Evolutionary conservation across 2,329 filamentous ascomycete genomes (phyloP).

Genomic region (Paraconiothyrium brasiliense): DNA sequence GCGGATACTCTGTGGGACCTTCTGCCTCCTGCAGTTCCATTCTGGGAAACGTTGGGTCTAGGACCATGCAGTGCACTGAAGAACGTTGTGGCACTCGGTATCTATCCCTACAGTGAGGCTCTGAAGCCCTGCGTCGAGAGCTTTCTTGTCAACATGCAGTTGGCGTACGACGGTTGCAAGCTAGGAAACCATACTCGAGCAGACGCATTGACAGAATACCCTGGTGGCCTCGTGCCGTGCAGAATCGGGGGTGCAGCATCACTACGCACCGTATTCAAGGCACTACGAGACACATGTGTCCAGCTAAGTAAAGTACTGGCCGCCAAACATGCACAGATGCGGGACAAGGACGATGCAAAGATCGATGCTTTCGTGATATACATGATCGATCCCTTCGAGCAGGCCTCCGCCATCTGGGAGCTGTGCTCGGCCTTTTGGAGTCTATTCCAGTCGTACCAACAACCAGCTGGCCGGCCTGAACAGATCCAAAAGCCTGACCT

Average conservation of each 20-base stretch:
- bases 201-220: slow-evolving; percentile 49
- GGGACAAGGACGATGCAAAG: slow-evolving; percentile 59
- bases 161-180: slow-evolving; percentile 77
- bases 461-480: slow-evolving; percentile 55
- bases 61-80: slow-evolving; percentile 76
- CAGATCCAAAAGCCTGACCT: slow-evolving; percentile 62
- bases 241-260: slow-evolving; percentile 27
- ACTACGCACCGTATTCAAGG: slow-evolving; percentile 38
- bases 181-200: slow-evolving; percentile 70
- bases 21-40: slow-evolving; percentile 76
- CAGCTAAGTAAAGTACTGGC: slow-evolving; percentile 53
- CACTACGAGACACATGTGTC: slow-evolving; percentile 47
- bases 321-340: slow-evolving; percentile 44
- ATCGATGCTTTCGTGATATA: slow-evolving; percentile 72
- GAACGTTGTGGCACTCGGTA: slow-evolving; percentile 73
- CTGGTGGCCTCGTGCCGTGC: slow-evolving; percentile 46
- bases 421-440: slow-evolving; percentile 78
- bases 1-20: slow-evolving; percentile 76
- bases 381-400: slow-evolving; percentile 74
- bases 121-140: slow-evolving; percentile 67
- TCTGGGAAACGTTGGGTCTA: slow-evolving; percentile 84
- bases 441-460: slow-evolving; percentile 71
- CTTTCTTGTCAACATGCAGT: slow-evolving; percentile 74
- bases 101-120: slow-evolving; percentile 73
- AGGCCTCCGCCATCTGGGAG: slow-evolving; percentile 68